Evolutionary conservation across 257 asterid genomes (phyloP).

Genomic region (Rubia yunnanensis): DNA sequence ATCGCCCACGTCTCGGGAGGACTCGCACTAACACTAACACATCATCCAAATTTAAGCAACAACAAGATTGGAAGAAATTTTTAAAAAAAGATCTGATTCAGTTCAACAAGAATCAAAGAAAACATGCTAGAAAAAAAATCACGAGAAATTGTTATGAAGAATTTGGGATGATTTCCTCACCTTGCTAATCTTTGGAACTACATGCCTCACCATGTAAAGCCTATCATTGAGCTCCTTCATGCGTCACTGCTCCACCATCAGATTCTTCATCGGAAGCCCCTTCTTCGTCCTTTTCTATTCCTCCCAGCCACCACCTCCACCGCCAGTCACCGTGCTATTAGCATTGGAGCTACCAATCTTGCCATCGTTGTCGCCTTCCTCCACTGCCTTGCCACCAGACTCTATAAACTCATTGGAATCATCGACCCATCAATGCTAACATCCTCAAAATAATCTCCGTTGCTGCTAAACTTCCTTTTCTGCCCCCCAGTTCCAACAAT

Average conservation of each 20-base stretch:
- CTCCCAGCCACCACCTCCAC: no score
- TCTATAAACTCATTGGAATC: slow-evolving; percentile 73
- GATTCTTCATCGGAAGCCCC: slow-evolving; percentile 86
- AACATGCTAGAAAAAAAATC: slow-evolving; percentile 25
- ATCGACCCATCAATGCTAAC: slow-evolving; percentile 58
- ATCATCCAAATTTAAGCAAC: slow-evolving; percentile 19
- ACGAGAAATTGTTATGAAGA: slow-evolving; percentile 18
- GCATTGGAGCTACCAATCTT: slow-evolving; percentile 38
- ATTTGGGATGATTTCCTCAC: slow-evolving; percentile 45
- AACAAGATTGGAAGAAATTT: background rate
- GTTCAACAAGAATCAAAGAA: background rate
- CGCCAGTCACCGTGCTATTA: slow-evolving; percentile 33
- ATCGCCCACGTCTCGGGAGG: background rate
- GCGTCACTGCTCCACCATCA: slow-evolving; percentile 94
- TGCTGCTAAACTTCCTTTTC: slow-evolving; percentile 37
- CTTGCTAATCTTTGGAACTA: slow-evolving; percentile 94
- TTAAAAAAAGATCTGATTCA: background rate
- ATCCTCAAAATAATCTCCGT: slow-evolving; percentile 65
- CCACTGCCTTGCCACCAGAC: slow-evolving; percentile 16
- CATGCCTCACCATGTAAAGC: slow-evolving; percentile 82
- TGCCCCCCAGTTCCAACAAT: slow-evolving; percentile 17
- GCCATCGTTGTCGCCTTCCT: slow-evolving; percentile 30
- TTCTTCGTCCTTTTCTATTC: slow-evolving; percentile 61
- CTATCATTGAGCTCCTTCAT: slow-evolving; percentile 94
- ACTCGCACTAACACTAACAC: slow-evolving; percentile 1